Conservation (phyloP, 441 rosid species). For the Biscutella laevigata region DNA sequence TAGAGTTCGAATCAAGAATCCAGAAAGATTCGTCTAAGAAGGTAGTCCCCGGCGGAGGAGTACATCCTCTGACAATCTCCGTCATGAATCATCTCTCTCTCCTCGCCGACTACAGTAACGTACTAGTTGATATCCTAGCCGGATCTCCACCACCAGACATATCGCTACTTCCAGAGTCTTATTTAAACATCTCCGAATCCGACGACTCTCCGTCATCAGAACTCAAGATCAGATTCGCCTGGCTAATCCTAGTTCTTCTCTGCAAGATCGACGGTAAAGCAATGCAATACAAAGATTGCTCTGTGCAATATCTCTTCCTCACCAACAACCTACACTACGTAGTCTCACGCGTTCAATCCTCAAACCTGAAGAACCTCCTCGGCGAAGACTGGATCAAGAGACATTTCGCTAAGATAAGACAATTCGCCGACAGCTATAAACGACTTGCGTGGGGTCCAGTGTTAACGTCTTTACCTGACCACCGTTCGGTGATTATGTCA, state of each 20-base stretch:
- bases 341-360: slow-evolving; percentile 39
- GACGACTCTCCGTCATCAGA: slow-evolving; percentile 37
- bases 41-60: slow-evolving; percentile 40
- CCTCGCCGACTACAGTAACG: slow-evolving; percentile 56
- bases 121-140: slow-evolving; percentile 47
- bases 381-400: slow-evolving; percentile 70
- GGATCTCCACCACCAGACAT: slow-evolving; percentile 46
- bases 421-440: slow-evolving; percentile 52
- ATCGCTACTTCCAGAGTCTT: slow-evolving; percentile 35
- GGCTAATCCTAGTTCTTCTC: slow-evolving; percentile 57
- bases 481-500: slow-evolving; percentile 20
- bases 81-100: slow-evolving; percentile 45
- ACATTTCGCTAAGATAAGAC: slow-evolving; percentile 46
- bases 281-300: slow-evolving; percentile 46
- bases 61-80: slow-evolving; percentile 47
- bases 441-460: slow-evolving; percentile 58
- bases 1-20: slow-evolving; percentile 43
- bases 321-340: slow-evolving; percentile 69
- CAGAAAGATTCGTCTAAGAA: slow-evolving; percentile 52
- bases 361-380: slow-evolving; percentile 48
- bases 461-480: slow-evolving; percentile 30
- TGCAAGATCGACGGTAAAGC: slow-evolving; percentile 74
- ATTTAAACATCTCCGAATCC: slow-evolving; percentile 30
- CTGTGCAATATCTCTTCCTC: slow-evolving; percentile 56
- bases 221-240: slow-evolving; percentile 34